Evolutionary conservation across 2,329 filamentous ascomycete genomes (phyloP).

Genomic region (Fusarium compactum): DNA sequence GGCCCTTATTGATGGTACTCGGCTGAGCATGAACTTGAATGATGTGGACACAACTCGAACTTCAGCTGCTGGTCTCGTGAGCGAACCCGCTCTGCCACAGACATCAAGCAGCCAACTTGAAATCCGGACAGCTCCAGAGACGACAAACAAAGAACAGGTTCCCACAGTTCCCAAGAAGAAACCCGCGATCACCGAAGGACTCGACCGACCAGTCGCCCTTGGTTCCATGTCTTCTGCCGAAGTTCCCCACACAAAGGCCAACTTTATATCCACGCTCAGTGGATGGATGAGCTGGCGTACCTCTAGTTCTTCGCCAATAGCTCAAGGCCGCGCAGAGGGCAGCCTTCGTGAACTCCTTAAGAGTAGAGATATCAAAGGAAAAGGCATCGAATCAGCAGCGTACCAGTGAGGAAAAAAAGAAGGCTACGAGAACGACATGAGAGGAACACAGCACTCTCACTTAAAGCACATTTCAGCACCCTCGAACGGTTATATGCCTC

Average conservation of each 20-base stretch:
- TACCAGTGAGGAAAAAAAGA: slow-evolving; percentile 7
- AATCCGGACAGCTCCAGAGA: slow-evolving; percentile 55
- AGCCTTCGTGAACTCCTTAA: slow-evolving; percentile 66
- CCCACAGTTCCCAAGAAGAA: slow-evolving; percentile 31
- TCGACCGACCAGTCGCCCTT: slow-evolving; percentile 46
- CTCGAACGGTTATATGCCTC: not conserved
- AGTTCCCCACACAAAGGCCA: slow-evolving; percentile 42
- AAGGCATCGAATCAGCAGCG: slow-evolving; percentile 46
- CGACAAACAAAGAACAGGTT: slow-evolving; percentile 40
- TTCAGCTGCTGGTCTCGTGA: slow-evolving; percentile 60
- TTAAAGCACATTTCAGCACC: slow-evolving; percentile 1
- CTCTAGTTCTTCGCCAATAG: slow-evolving; percentile 35
- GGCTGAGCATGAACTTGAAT: slow-evolving; percentile 47
- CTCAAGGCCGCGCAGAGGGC: slow-evolving; percentile 65
- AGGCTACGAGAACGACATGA: slow-evolving; percentile 12
- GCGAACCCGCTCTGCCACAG: slow-evolving; percentile 68
- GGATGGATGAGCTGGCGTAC: slow-evolving; percentile 62
- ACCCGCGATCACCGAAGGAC: slow-evolving; percentile 34
- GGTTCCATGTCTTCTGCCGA: slow-evolving; percentile 47
- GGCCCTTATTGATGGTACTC: slow-evolving; percentile 55
- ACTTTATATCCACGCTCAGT: slow-evolving; percentile 56
- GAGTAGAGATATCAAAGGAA: slow-evolving; percentile 52
- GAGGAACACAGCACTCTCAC: slow-evolving; percentile 48
- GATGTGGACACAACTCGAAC: slow-evolving; percentile 50
- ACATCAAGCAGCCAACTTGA: slow-evolving; percentile 66